Evolutionary conservation across 345 rosid species (phyloP), one percentile per base, ranked within the genome.

Genomic region (Stellera chamaejasme): DNA sequence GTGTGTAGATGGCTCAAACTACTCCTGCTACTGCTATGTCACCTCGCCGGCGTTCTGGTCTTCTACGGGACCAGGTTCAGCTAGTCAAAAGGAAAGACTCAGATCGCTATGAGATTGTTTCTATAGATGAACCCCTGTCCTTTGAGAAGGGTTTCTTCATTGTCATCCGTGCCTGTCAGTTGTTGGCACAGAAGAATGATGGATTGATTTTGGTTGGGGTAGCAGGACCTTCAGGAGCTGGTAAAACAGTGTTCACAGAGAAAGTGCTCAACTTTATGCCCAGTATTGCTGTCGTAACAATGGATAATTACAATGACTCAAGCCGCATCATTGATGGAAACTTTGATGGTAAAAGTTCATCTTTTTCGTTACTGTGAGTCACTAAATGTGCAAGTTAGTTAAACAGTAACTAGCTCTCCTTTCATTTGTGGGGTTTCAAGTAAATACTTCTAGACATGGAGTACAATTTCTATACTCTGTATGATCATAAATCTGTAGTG

Each of bases 211-310:
- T 93, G 67, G 96, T 89, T 56, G 99, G 97, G 27, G 83, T 93
- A 48, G 99, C 99, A 23, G 99, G 99, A 60, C 99, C 99, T 14
- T 89, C 97, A 60, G 99, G 99, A 27, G 99, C 99, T 60, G 99
- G 99, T 14, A 93, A 93, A 67, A 89, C 99, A 4, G 86, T 89
- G 27, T 89, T 93, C 73, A 86, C 99, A 3, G 99, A 93, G 70
- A 93, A 93, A 67, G 72, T 93, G 61, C 84, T 87, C 52, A 83
- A 75, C 62, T 93, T 93, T 58, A 81, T 89, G 96, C 97, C 99
- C 48, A 89, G 97, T 69, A 80, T 93, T 72, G 96, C 88, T 55
- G 84, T 93, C 65, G 80, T 93, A 53, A 69, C 85, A 41, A 89
- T 93, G 99, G 99, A 93, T 61, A 87, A 87, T 70, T 93, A 87